Evolutionary conservation across 345 rosid genomes (phyloP), one percentile per base, ranked within the genome.

Genomic region (Barbarea vulgaris): DNA sequence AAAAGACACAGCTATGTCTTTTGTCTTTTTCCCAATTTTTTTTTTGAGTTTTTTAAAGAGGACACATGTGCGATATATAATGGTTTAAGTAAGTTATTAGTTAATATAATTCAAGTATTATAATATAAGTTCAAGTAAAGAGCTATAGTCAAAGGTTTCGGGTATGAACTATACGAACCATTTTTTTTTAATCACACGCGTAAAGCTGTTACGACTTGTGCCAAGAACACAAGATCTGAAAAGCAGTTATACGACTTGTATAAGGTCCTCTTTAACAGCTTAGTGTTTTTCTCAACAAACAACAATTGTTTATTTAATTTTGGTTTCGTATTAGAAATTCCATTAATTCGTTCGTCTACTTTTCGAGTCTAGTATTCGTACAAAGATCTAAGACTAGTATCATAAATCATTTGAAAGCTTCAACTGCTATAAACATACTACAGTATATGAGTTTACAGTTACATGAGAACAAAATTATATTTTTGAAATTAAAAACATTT

Each of bases 131-230:
- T 65, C 1, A 48, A 48, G 37, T 54, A 33, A 44, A 44, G 56
- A 30, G 77, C 6, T 39, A 13, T 42, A 69, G 79, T 76, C 79
- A 76, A 76, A 61, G 64, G 62, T 68, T 30, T 52, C 39, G 57
- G 69, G 74, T 76, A 60, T 76, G 79, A 59, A 58, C 53, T 36
- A n/a, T 28, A 75, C 5, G 58, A 65, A 34, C 21, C 36, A 13
- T 25, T 50, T 60, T 50, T 60, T 59, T 21, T 51, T 21, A 76
- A 52, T 68, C 57, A 76, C 69, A 68, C 79, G 79, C 79, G 74
- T 42, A 18, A 62, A 51, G 79, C 37, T 60, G 5, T 31, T 51
- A 68, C 48, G 79, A 76, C 79, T 52, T 69, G 57, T 48, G 61
- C 30, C 5, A 52, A 51, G 68, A 75, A 76, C 74, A 69, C 74